Evolutionary conservation across 1,284 basidiomycete species (phyloP).

Genomic region (Caloboletus firmus): DNA sequence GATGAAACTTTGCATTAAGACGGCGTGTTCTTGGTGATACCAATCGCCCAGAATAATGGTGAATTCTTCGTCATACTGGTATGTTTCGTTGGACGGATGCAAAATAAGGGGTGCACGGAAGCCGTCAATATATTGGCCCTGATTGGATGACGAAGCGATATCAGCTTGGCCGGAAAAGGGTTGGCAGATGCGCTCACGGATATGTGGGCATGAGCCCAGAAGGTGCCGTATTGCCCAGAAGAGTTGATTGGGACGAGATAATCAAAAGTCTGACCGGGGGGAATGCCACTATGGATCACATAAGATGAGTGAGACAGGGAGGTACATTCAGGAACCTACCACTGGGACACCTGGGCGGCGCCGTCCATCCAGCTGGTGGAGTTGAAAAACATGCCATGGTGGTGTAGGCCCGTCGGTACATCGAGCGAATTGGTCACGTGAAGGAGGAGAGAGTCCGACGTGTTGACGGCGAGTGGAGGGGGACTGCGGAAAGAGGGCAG

Average conservation of each 20-base stretch:
- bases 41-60: constrained; percentile 84
- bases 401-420: constrained; percentile 65
- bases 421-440: constrained; percentile 77
- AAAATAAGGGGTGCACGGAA: constrained; percentile 79
- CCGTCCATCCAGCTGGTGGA: constrained; percentile 86
- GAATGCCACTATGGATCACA: constrained; percentile 67
- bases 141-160: neutral
- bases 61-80: constrained; percentile 89
- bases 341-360: constrained; percentile 80
- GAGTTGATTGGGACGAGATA: constrained; percentile 79
- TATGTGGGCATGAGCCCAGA: constrained; percentile 83
- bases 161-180: neutral
- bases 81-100: constrained; percentile 59
- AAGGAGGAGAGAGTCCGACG: constrained; percentile 70
- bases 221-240: constrained; percentile 80
- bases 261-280: constrained; percentile 69
- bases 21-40: constrained; percentile 77
- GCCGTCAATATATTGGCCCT: constrained; percentile 89
- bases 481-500: constrained; percentile 48
- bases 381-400: constrained; percentile 95
- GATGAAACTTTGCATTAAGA: constrained; percentile 71
- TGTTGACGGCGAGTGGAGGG: constrained; percentile 73
- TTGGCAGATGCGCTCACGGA: constrained; percentile 38
- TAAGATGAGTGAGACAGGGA: neutral
- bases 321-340: constrained; percentile 44